phyloP scores from a whole-genome alignment of 495 filamentous ascomycete species.

The Choiromyces venosus region DNA sequence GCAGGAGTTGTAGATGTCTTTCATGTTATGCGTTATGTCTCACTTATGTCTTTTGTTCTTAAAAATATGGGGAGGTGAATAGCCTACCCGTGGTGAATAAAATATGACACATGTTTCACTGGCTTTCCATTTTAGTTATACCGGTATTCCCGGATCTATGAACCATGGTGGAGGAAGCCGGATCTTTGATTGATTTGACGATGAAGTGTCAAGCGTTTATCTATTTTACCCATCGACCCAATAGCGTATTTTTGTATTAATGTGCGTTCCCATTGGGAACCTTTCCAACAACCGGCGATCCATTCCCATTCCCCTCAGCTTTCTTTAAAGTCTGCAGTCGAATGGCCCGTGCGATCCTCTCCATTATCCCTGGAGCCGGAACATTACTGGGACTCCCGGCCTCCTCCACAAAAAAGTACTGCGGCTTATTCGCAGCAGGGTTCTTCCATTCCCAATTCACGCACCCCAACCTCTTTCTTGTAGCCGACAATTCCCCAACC shows the following conservation, averaged over 20 bases:
- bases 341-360: conserved; percentile 42
- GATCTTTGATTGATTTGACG: not conserved
- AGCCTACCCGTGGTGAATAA: not conserved
- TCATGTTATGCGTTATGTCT: not conserved
- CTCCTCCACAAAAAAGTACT: conserved; percentile 29
- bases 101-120: not conserved
- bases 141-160: not conserved
- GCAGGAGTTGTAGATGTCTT: conserved; percentile 50
- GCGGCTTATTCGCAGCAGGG: conserved; percentile 47
- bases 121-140: not conserved
- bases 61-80: not conserved
- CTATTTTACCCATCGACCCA: not conserved
- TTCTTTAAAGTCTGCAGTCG: not conserved
- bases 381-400: conserved; percentile 26
- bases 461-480: conserved; percentile 55
- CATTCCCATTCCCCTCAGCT: not conserved
- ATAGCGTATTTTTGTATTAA: not conserved
- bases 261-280: not conserved
- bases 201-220: not conserved
- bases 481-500: conserved; percentile 48
- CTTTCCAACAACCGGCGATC: not conserved
- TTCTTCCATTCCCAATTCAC: conserved; percentile 66
- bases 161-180: not conserved
- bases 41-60: not conserved
- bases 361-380: conserved; percentile 53